phyloP scores from a whole-genome alignment of 768 basidiomycete species.

The Sporobolomyces phaffii region DNA sequence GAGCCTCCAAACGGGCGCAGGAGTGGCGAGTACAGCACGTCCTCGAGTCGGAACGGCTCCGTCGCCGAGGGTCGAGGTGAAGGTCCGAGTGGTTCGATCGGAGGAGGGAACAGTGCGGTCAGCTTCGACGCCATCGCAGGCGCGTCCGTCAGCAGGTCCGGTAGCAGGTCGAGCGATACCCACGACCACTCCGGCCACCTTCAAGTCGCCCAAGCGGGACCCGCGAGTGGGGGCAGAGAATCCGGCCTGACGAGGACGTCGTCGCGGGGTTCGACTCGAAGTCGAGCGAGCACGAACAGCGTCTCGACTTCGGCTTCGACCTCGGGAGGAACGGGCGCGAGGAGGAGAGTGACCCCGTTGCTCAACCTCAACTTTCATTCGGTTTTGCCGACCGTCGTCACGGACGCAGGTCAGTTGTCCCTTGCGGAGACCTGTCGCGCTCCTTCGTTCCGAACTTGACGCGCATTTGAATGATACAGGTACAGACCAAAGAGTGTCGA shows the following conservation, averaged over 20 bases:
- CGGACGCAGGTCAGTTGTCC: slow-evolving; percentile 60
- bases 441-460: too few species aligned
- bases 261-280: slow-evolving; percentile 39
- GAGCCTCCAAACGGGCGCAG: slow-evolving; percentile 22
- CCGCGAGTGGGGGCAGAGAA: slow-evolving; percentile 46
- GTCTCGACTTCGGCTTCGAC: slow-evolving; percentile 34
- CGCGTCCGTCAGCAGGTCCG: slow-evolving; percentile 17
- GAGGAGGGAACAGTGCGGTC: not conserved
- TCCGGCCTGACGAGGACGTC: not conserved
- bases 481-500: slow-evolving; percentile 77
- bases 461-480: too few species aligned
- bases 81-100: not conserved
- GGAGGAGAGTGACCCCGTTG: slow-evolving; percentile 48
- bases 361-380: slow-evolving; percentile 85
- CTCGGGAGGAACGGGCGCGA: slow-evolving; percentile 41
- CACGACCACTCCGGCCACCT: not conserved
- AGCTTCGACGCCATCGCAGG: slow-evolving; percentile 25
- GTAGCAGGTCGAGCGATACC: not conserved
- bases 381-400: slow-evolving; percentile 74
- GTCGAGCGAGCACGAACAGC: slow-evolving; percentile 7
- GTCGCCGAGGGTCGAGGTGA: not conserved
- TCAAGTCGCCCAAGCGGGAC: slow-evolving; percentile 27
- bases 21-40: slow-evolving; percentile 35
- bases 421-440: too few species aligned
- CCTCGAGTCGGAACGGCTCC: not conserved